Evolutionary conservation across 257 asterid genomes (phyloP).

Genomic region (Fraxinus pennsylvanica): DNA sequence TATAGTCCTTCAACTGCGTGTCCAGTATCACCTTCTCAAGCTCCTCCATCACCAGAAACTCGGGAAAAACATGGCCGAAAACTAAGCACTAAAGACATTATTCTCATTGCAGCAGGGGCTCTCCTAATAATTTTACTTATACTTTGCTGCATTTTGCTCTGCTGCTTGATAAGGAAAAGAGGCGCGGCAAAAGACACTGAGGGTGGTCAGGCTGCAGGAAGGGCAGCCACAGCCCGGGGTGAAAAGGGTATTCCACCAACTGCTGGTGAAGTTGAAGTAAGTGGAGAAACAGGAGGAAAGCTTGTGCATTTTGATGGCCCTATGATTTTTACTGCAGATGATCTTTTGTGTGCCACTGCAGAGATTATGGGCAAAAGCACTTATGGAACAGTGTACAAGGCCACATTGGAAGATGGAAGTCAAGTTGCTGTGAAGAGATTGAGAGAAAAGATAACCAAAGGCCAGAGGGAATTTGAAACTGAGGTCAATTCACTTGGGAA

Average conservation of each 20-base stretch:
- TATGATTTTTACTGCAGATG: constrained; percentile 48
- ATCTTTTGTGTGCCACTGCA: constrained; percentile 60
- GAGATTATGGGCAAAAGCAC: constrained; percentile 64
- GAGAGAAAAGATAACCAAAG: constrained; percentile 61
- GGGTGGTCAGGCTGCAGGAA: constrained; percentile 27
- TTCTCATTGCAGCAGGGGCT: constrained; percentile 76
- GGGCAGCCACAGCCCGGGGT: constrained; percentile 29
- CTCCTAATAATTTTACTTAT: constrained; percentile 55
- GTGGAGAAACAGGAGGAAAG: constrained; percentile 44
- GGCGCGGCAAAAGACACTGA: constrained; percentile 42
- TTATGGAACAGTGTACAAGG: constrained; percentile 56
- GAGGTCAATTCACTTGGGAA: constrained; percentile 81
- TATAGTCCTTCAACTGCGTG: constrained; percentile 57
- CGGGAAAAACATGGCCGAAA: constrained; percentile 34
- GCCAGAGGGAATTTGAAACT: constrained; percentile 68
- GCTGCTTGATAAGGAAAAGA: constrained; percentile 63
- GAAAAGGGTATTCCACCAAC: constrained; percentile 45
- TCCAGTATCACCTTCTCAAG: constrained; percentile 46
- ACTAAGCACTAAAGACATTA: constrained; percentile 63
- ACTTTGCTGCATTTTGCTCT: constrained; percentile 61
- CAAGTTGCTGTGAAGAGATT: constrained; percentile 61
- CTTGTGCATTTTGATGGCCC: constrained; percentile 59
- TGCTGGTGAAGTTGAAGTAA: constrained; percentile 45
- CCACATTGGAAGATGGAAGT: constrained; percentile 53
- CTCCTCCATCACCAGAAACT: constrained; percentile 30